phyloP scores from a whole-genome alignment of 2,329 filamentous ascomycete species.

The Tolypocladium pustulatum region DNA sequence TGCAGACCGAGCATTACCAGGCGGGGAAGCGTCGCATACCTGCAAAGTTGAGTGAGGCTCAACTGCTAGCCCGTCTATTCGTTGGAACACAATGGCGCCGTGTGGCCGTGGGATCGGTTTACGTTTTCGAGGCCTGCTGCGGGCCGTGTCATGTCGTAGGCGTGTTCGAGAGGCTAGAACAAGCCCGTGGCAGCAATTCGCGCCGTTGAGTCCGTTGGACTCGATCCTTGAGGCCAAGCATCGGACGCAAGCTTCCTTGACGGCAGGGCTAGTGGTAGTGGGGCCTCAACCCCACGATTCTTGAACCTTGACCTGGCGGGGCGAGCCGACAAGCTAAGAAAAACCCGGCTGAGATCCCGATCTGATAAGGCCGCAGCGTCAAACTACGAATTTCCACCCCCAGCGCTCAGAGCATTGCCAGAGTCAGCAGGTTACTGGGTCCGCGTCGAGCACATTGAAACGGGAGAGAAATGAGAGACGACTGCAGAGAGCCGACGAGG shows the following conservation, averaged over 20 bases:
- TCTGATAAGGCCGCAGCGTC: neutral
- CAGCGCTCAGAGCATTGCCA: neutral
- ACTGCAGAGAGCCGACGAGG: too few species aligned
- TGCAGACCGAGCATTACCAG: neutral
- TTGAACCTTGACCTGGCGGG: neutral
- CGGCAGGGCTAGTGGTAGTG: neutral
- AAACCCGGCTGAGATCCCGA: neutral
- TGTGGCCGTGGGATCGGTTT: neutral
- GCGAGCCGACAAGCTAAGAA: neutral
- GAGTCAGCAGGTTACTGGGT: neutral
- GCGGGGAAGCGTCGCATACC: conserved; percentile 1
- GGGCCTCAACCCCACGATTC: neutral
- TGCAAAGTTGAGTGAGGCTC: conserved; percentile 5
- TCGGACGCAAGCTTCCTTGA: neutral
- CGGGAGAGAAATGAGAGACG: too few species aligned
- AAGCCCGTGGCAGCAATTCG: neutral
- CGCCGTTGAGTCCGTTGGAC: neutral
- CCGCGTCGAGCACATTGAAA: neutral
- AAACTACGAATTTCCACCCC: too few species aligned
- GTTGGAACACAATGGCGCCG: neutral
- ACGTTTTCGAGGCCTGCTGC: neutral
- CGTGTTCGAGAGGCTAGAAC: neutral
- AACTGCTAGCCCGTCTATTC: neutral
- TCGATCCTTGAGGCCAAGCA: neutral
- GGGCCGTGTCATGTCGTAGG: neutral